Evolutionary conservation across 2,329 filamentous ascomycete species (phyloP).

Genomic region (Talaromyces atroroseus): DNA sequence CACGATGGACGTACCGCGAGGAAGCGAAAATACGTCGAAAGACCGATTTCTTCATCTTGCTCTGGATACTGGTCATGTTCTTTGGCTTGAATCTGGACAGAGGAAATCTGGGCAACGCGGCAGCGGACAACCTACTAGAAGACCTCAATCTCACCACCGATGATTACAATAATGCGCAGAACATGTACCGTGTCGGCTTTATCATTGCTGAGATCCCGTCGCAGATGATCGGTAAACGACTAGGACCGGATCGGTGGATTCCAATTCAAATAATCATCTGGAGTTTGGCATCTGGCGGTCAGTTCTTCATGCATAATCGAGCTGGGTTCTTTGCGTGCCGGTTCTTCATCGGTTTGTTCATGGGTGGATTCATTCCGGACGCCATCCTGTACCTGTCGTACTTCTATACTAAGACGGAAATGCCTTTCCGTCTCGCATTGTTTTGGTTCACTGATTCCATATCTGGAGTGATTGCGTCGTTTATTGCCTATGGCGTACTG

Average conservation of each 20-base stretch:
- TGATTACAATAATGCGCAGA: constrained; percentile 50
- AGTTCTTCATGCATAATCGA: constrained; percentile 12
- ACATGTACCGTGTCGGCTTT: constrained; percentile 51
- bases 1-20: constrained; percentile 26
- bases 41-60: constrained; percentile 29
- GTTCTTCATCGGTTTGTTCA: constrained; percentile 56
- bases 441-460: constrained; percentile 44
- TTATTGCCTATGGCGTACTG: constrained; percentile 31
- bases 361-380: constrained; percentile 61
- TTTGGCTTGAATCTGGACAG: constrained; percentile 12
- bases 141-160: constrained; percentile 12
- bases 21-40: constrained; percentile 22
- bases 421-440: constrained; percentile 20
- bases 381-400: constrained; percentile 64
- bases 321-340: constrained; percentile 12
- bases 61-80: constrained; percentile 45
- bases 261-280: constrained; percentile 40
- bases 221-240: constrained; percentile 55
- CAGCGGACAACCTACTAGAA: constrained; percentile 8
- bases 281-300: constrained; percentile 27
- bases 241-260: constrained; percentile 46
- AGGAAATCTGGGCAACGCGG: constrained; percentile 11
- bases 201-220: constrained; percentile 55
- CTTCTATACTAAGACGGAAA: constrained; percentile 53
- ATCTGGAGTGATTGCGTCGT: constrained; percentile 39